Percentiles rank a stretch among this genome's conserved stretches.
These are phyloP conservation scores for Selenicereus undatus DNA, from an alignment of 148 eudicot species.

Conservation along the genomic window DNA sequence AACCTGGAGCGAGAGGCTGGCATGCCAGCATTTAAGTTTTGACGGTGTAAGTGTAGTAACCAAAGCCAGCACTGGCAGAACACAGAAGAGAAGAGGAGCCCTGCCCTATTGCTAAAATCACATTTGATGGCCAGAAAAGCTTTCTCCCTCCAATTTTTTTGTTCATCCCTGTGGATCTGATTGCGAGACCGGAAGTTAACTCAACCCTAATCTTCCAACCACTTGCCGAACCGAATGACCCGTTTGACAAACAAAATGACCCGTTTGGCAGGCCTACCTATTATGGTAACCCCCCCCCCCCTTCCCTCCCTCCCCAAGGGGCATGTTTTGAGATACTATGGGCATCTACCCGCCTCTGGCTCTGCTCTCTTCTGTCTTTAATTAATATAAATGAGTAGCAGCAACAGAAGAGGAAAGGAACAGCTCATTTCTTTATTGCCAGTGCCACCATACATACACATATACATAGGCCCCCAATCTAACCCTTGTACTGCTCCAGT, in stretches of 20 bases:
- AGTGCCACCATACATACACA: background rate
- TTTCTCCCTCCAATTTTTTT: too few species aligned
- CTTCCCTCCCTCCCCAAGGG: background rate
- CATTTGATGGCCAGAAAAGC: background rate
- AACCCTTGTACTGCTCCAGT: slow-evolving; percentile 2
- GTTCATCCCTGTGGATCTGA: background rate
- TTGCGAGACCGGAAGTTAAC: background rate
- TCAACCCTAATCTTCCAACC: background rate
- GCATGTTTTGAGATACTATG: background rate
- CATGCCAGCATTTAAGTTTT: slow-evolving; percentile 14
- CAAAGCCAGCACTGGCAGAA: slow-evolving; percentile 7
- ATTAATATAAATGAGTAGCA: background rate
- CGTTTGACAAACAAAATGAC: background rate
- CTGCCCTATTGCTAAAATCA: background rate
- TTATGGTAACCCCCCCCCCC: background rate
- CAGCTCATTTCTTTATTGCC: slow-evolving; percentile 14
- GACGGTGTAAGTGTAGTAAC: background rate
- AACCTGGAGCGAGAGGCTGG: background rate
- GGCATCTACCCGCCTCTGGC: background rate
- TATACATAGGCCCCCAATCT: background rate
- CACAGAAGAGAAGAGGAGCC: too few species aligned
- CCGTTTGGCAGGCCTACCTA: background rate
- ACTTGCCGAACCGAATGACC: background rate
- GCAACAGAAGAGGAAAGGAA: background rate
- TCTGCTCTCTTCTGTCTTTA: background rate